Evolutionary conservation across 306 rosid genomes (phyloP).

Genomic region (Bauhinia variegata): DNA sequence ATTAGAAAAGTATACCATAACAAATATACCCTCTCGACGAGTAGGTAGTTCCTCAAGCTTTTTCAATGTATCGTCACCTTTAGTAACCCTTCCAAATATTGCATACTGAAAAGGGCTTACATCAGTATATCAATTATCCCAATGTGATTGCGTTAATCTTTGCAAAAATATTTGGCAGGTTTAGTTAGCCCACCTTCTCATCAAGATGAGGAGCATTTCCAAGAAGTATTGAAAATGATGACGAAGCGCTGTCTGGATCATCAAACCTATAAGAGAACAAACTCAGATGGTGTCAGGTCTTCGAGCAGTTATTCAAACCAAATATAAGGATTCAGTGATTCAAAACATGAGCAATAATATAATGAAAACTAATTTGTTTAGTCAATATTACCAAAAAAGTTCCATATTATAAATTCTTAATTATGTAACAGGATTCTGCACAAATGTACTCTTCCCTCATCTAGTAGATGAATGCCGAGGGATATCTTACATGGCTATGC

Average conservation of each 20-base stretch:
- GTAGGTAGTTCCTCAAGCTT: conserved; percentile 91
- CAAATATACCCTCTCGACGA: conserved; percentile 83
- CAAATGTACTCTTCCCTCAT: conserved; percentile 1
- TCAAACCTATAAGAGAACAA: conserved; percentile 53
- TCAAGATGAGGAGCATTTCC: conserved; percentile 96
- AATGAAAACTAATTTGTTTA: conserved; percentile 21
- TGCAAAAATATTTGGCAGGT: conserved; percentile 25
- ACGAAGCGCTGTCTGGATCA: conserved; percentile 80
- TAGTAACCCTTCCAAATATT: conserved; percentile 90
- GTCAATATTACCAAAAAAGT: not conserved
- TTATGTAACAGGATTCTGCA: not conserved
- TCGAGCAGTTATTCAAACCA: conserved; percentile 20
- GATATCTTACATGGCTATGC: not conserved
- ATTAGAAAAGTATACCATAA: conserved; percentile 61
- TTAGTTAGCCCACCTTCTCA: conserved; percentile 55
- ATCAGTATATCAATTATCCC: conserved; percentile 39
- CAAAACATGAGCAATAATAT: conserved; percentile 13
- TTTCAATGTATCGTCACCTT: conserved; percentile 79
- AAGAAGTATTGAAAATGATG: conserved; percentile 89
- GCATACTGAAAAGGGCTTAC: conserved; percentile 67
- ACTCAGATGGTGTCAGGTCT: not conserved
- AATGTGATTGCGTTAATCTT: conserved; percentile 23
- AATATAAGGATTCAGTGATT: conserved; percentile 11
- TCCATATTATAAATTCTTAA: too few species aligned
- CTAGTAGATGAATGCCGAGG: conserved; percentile 1